Percentiles rank a stretch among this genome's conserved stretches.
Conservation (phyloP, 176 grass and related monocot genomes). For the Tillandsia leiboldiana region DNA sequence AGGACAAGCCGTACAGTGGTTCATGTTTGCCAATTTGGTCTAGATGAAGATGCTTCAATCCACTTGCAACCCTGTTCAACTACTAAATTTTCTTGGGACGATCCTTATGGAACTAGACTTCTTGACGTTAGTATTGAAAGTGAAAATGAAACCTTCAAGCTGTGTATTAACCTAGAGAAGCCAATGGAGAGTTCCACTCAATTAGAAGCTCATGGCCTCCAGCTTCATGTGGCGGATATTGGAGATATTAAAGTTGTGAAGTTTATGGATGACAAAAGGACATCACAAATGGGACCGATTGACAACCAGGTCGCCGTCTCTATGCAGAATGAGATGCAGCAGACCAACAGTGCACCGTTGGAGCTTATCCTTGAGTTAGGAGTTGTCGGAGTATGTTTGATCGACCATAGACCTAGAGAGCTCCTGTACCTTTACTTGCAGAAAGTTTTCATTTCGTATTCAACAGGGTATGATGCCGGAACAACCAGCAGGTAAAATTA, state of each 20-base stretch:
- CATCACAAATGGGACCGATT: slow-evolving; percentile 25
- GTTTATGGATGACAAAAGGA: slow-evolving; percentile 43
- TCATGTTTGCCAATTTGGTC: slow-evolving; percentile 45
- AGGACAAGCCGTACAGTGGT: slow-evolving; percentile 35
- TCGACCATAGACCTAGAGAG: slow-evolving; percentile 86
- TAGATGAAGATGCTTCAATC: slow-evolving; percentile 59
- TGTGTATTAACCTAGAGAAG: slow-evolving; percentile 58
- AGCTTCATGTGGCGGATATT: slow-evolving; percentile 47
- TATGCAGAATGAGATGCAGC: slow-evolving; percentile 32
- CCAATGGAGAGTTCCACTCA: slow-evolving; percentile 25
- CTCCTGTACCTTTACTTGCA: slow-evolving; percentile 82
- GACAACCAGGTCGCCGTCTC: slow-evolving; percentile 18
- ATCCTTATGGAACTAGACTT: slow-evolving; percentile 65
- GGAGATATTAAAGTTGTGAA: slow-evolving; percentile 60
- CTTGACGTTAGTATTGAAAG: slow-evolving; percentile 52
- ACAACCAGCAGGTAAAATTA: slow-evolving; percentile 72
- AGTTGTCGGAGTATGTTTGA: slow-evolving; percentile 84
- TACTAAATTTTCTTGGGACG: slow-evolving; percentile 74
- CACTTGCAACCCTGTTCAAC: slow-evolving; percentile 63
- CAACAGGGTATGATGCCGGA: slow-evolving; percentile 71
- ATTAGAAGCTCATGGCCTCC: slow-evolving; percentile 50
- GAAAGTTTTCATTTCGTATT: slow-evolving; percentile 83
- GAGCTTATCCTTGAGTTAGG: slow-evolving; percentile 92
- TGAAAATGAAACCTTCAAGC: slow-evolving; percentile 34
- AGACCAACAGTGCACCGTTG: slow-evolving; percentile 32